Percentiles rank a stretch among this genome's conserved stretches.
Evolutionary conservation across 306 rosid genomes (phyloP).

Genomic region (Ormosia semicastrata): DNA sequence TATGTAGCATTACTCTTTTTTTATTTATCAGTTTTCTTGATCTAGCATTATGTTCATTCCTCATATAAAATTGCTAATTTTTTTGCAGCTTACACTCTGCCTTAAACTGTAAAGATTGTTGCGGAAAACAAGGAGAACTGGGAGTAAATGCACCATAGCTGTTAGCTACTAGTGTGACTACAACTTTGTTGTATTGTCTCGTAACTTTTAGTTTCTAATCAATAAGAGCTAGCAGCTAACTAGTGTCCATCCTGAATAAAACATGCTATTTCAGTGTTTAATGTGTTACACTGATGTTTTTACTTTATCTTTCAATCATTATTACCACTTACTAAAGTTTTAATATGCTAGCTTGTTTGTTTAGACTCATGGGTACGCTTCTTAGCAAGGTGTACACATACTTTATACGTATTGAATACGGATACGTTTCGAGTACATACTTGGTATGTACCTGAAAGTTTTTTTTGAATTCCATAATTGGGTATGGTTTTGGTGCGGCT

Average conservation of each 20-base stretch:
- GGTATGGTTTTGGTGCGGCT: too few species aligned
- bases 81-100: constrained; percentile 64
- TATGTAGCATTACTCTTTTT: background rate
- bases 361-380: too few species aligned
- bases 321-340: background rate
- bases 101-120: constrained; percentile 29
- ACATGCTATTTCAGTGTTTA: background rate
- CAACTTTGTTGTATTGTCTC: constrained; percentile 17
- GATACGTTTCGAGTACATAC: too few species aligned
- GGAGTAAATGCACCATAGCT: background rate
- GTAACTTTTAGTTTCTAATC: constrained; percentile 18
- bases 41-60: background rate
- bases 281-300: background rate
- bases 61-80: background rate
- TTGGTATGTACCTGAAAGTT: too few species aligned
- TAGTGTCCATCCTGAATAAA: constrained; percentile 21
- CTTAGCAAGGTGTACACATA: too few species aligned
- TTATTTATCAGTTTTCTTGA: background rate
- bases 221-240: constrained; percentile 44
- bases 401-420: too few species aligned
- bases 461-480: too few species aligned
- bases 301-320: background rate
- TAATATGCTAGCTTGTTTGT: too few species aligned
- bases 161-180: constrained; percentile 25
- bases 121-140: constrained; percentile 10